phyloP scores from a whole-genome alignment of 345 rosid species.

The Nephelium lappaceum region DNA sequence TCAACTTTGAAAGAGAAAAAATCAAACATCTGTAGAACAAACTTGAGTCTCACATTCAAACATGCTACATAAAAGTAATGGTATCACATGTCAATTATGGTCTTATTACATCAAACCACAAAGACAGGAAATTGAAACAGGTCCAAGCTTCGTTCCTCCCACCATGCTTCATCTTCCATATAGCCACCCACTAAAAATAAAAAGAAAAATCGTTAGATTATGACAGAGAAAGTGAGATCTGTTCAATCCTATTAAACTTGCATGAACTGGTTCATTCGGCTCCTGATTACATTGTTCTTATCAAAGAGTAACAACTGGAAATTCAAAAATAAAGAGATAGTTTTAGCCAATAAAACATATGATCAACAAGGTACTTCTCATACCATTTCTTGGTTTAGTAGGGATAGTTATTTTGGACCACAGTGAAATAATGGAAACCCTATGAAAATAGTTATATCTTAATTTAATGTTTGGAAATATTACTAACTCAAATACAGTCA shows the following conservation, averaged over 20 bases:
- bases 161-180: not conserved
- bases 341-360: too few relatives aligned
- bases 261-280: too few relatives aligned
- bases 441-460: not conserved
- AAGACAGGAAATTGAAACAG: not conserved
- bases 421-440: not conserved
- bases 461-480: not conserved
- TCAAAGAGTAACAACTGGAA: too few relatives aligned
- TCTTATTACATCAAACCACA: slow-evolving; percentile 8
- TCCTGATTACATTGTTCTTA: too few relatives aligned
- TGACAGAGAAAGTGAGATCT: not conserved
- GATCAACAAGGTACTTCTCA: too few relatives aligned
- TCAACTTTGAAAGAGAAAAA: not conserved
- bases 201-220: not conserved
- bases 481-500: not conserved
- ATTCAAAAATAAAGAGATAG: too few relatives aligned
- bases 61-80: not conserved
- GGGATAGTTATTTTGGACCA: not conserved
- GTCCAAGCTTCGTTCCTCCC: not conserved
- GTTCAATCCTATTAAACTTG: not conserved
- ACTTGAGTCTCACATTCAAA: not conserved
- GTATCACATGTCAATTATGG: not conserved
- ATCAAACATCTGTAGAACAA: not conserved
- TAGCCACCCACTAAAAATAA: not conserved
- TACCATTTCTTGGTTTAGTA: too few relatives aligned